Base-by-base conservation (phyloP, 2,329 filamentous ascomycete genomes). In the Remersonia thermophila region DNA sequence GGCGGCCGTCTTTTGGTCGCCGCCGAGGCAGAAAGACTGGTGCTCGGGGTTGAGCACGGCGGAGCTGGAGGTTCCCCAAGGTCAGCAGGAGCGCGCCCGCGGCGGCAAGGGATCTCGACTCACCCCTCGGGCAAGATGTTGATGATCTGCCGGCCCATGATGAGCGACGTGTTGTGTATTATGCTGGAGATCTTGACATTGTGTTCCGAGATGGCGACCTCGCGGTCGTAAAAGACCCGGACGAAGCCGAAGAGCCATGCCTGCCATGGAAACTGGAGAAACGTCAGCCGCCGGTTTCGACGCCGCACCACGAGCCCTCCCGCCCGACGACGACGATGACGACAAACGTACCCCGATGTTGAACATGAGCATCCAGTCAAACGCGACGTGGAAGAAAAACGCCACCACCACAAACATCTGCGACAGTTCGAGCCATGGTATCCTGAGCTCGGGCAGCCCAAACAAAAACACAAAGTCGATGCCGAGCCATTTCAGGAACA, bases 371-470 rank as follows among this genome's bases (percentile, higher is more conserved):
- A 93, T 78, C 48, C 78, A 81, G 62, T 95, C 85, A 35, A 83
- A 58, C 2, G 81, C 54, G 3, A 80, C 70, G 56, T 95, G 86
- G 3, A 69, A 47, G 32, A 82, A 57, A 52, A 91, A 93, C 15
- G 87, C 61, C 23, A 72, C 64, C 29, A 81, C 71, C 36, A 83
- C 80, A 1, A 77, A 77, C 26, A 73, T 70, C 51, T 83, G 82
- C 30, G 83, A 84, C 65, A 89, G 84, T 64, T 96, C 86, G 40
- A 98, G 67, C 93, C 91, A 98, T 40, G 91, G 91, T 69, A 98
- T 94, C 55, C 83, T 77, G 50, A 98, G 59, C 47, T 82, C 73
- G 13, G 93, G 89, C 36, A 98, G 63, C 7, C 83, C 83, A 56
- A 93, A 94, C 44, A 96, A 67, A 56, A 87, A 95, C 16, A 80